Base-by-base conservation (phyloP, 2,329 filamentous ascomycete species). In the Penicillium oxalicum region DNA sequence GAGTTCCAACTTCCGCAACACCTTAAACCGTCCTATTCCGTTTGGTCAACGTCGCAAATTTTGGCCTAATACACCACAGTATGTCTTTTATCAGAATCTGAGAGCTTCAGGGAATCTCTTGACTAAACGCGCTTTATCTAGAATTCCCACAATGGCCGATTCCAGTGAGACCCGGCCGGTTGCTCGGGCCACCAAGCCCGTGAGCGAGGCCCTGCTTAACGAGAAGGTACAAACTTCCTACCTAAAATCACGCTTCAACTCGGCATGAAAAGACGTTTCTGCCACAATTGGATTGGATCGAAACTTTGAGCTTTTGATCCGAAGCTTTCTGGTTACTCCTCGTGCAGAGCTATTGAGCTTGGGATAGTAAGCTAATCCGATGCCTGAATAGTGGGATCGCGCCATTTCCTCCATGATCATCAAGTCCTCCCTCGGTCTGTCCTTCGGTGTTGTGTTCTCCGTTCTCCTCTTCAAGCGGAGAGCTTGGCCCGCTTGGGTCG, bases 391-490 rank as follows among this genome's bases (percentile, higher is more conserved):
- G 93, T 98, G 93, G 93, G 93, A 98, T 72, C 91, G 88, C 76
- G 96, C 93, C 75, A 84, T 98, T 62, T 97, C 93, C 62, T 96
- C 94, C 68, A 83, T 96, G 73, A 83, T 98, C 69, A 94, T 98
- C 79, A 91, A 94, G 74, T 97, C 91, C 58, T 86, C 88, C 48
- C 86, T 98, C 72, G 93, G 93, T 66, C 87, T 97, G 69, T 89
- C 87, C 61, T 98, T 98, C 75, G 93, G 93, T 69, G 86, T 98
- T 71, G 88, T 98, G 74, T 97, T 98, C 79, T 97, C 93, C 53
- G 91, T 98, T 53, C 86, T 98, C 50, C 76, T 98, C 48, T 98
- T 98, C 83, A 95, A 95, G 81, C 87, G 94, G 73, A 86, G 93
- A 76, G 88, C 93, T 59, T 98, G 91, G 89, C 93, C 93, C 49